A percentile compares a stretch with the other conserved stretches of the same genome.
These are phyloP conservation scores for Talaromyces sp. DNA, from an alignment of 2,329 filamentous ascomycete species.

Conservation along the genomic window DNA sequence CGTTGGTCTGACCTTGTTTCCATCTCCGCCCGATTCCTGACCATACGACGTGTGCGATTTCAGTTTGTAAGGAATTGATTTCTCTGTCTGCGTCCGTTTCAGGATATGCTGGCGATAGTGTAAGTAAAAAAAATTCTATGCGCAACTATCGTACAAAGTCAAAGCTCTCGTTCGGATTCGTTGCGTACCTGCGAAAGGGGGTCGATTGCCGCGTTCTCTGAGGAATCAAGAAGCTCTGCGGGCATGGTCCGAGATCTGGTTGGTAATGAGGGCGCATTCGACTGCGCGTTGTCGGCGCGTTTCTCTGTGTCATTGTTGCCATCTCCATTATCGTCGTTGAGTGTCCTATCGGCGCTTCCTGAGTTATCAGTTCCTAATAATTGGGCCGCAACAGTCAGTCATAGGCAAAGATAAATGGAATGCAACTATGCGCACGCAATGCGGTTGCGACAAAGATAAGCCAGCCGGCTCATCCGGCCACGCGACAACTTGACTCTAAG, in stretches of 20 bases:
- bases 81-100: slow-evolving; percentile 61
- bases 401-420: not conserved
- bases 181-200: slow-evolving; percentile 61
- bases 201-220: slow-evolving; percentile 53
- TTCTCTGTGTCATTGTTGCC: slow-evolving; percentile 11
- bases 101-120: slow-evolving; percentile 53
- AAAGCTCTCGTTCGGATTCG: not conserved
- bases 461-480: slow-evolving; percentile 2
- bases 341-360: not conserved
- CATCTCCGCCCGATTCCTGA: slow-evolving; percentile 32
- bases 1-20: slow-evolving; percentile 21
- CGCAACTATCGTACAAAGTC: not conserved
- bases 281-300: slow-evolving; percentile 11
- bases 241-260: slow-evolving; percentile 21
- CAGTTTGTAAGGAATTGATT: slow-evolving; percentile 47
- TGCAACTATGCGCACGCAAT: not conserved
- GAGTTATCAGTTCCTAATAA: not conserved
- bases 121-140: slow-evolving; percentile 1
- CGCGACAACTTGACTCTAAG: not conserved
- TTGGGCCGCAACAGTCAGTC: slow-evolving; percentile 2
- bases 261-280: slow-evolving; percentile 22
- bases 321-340: not conserved
- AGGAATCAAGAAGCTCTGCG: slow-evolving; percentile 24
- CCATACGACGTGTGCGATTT: slow-evolving; percentile 37
- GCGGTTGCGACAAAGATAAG: slow-evolving; percentile 1